Evolutionary conservation across 2,329 filamentous ascomycete genomes (phyloP), one percentile per base, ranked within the genome.

Genomic region (Tolypocladium tropicale): DNA sequence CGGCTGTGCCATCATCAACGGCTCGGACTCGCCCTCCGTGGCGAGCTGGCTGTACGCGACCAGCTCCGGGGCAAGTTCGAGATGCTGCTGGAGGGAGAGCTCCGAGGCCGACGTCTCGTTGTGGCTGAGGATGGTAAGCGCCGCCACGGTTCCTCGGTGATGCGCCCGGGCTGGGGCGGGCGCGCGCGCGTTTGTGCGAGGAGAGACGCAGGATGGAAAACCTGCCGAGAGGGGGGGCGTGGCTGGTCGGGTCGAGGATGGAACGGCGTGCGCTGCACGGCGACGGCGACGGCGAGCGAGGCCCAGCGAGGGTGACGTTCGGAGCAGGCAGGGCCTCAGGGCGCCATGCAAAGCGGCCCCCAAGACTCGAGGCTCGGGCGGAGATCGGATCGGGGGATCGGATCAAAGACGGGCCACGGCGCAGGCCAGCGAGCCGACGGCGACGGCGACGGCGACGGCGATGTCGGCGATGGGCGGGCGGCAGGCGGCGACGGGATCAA

Each of bases 1-100:
- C 65, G 77, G 74, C 77, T 85, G 83, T 82, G 83, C 83, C 83
- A 86, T 86, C 78, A 83, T 85, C 82, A 78, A 77, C 72, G 79
- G 78, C 74, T 83, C 79, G 73, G 75, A 70, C 69, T 80, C 80
- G 73, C 73, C 76, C 72, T 82, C 79, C 64, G 63, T 61, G 64
- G 72, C 72, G 70, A 77, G 74, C 65, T 71, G 73, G 60, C 72
- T 73, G 67, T 78, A 80, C 60, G 74, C 74, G 63, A 77, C 70
- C 63, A 83, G 72, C 60, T 78, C 76, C 53, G 78, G 78, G 56
- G 77, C 72, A 60, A 83, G 73, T 61, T 82, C 79, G 61, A 83
- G 75, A 62, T 84, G 80, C 67, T 83, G 80, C 69, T 83, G 80
- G 48, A 83, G 73, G 59, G 81, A 82, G 59, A 84, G 75, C 68